Evolutionary conservation across 164 flowering plant genomes (phyloP).

Genomic region (Houttuynia cordata): DNA sequence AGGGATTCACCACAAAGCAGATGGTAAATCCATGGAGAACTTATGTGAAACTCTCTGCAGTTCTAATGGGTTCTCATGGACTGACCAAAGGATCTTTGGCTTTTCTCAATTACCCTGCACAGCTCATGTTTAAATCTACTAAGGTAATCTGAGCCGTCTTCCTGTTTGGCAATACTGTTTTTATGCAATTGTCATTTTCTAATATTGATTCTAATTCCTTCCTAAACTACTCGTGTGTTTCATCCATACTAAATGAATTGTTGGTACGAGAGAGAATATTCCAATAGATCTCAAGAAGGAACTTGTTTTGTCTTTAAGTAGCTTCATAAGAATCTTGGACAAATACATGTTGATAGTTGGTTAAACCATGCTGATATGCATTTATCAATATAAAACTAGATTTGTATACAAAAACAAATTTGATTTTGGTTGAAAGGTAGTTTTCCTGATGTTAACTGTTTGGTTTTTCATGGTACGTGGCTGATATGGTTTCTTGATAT

Average conservation of each 20-base stretch:
- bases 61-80: slow-evolving; percentile 89
- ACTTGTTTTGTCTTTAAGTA: no score
- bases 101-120: slow-evolving; percentile 87
- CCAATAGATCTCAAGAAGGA: neutral
- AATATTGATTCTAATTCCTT: no score
- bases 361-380: neutral
- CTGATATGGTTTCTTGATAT: neutral
- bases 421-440: neutral
- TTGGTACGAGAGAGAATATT: neutral
- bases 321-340: neutral
- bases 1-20: slow-evolving; percentile 78
- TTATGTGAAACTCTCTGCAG: slow-evolving; percentile 70
- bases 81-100: slow-evolving; percentile 88
- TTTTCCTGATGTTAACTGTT: neutral
- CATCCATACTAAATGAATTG: no score
- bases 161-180: neutral
- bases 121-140: slow-evolving; percentile 92
- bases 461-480: neutral
- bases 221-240: no score
- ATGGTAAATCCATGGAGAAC: slow-evolving; percentile 86
- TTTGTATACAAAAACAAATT: no score
- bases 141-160: slow-evolving; percentile 32
- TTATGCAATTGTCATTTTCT: no score
- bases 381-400: neutral
- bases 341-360: neutral